Conservation (phyloP, 345 rosid species). For the Atalantia buxifolia region DNA sequence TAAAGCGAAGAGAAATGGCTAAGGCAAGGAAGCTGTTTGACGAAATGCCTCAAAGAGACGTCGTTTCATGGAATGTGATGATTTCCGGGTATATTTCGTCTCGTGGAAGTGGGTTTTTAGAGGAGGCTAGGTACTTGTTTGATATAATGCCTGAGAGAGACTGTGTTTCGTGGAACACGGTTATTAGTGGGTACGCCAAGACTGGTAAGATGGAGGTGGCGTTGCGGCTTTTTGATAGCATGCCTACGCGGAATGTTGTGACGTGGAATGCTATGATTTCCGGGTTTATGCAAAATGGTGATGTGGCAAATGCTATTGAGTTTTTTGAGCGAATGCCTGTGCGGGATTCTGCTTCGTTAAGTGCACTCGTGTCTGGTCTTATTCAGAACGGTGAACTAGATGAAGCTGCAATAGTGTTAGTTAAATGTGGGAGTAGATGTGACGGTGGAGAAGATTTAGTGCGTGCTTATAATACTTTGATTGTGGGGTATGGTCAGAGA, state of each 20-base stretch:
- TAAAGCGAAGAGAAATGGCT: constrained; percentile 33
- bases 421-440: constrained; percentile 20
- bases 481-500: constrained; percentile 70
- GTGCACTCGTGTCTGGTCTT: constrained; percentile 66
- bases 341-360: constrained; percentile 45
- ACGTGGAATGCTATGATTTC: constrained; percentile 62
- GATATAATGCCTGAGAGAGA: constrained; percentile 64
- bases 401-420: constrained; percentile 50
- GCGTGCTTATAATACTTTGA: constrained; percentile 68
- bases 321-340: constrained; percentile 51
- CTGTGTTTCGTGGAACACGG: constrained; percentile 63
- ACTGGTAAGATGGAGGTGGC: constrained; percentile 57
- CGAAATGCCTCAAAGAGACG: constrained; percentile 48
- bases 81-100: constrained; percentile 58
- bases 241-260: constrained; percentile 48
- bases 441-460: constrained; percentile 37
- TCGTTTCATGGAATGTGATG: constrained; percentile 64
- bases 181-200: constrained; percentile 75
- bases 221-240: constrained; percentile 34
- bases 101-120: constrained; percentile 37
- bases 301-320: constrained; percentile 39
- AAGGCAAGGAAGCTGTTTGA: constrained; percentile 49
- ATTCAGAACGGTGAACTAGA: constrained; percentile 50
- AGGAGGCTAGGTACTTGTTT: constrained; percentile 54
- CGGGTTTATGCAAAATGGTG: constrained; percentile 56